Conservation (phyloP, 768 basidiomycete genomes). For the Kwoniella botswanensis region DNA sequence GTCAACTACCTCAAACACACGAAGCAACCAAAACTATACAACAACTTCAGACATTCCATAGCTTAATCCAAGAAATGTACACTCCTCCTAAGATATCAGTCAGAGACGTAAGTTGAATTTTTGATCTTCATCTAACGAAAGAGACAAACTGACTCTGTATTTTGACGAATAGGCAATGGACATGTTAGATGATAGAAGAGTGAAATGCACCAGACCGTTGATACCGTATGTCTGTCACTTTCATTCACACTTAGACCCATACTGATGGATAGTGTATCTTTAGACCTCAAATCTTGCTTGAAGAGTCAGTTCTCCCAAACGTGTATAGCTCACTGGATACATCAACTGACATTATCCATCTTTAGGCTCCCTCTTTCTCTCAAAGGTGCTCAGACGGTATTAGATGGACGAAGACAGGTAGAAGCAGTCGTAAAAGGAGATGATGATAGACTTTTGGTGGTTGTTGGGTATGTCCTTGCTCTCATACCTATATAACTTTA, state of each 20-base stretch:
- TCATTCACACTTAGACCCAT: neutral
- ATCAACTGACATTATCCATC: neutral
- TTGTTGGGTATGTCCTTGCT: constrained; percentile 73
- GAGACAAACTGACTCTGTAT: neutral
- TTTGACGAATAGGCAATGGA: constrained; percentile 55
- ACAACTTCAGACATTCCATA: neutral
- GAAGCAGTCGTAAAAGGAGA: constrained; percentile 81
- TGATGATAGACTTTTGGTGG: constrained; percentile 90
- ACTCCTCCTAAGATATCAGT: constrained; percentile 7
- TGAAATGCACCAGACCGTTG: constrained; percentile 82
- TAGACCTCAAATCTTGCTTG: constrained; percentile 84
- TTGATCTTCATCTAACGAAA: no score
- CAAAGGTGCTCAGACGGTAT: constrained; percentile 80
- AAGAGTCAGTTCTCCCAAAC: constrained; percentile 64
- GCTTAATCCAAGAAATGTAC: constrained; percentile 2
- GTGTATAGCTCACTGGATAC: neutral
- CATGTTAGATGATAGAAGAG: constrained; percentile 83
- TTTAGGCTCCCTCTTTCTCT: constrained; percentile 62
- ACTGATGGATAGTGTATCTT: constrained; percentile 1
- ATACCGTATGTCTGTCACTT: constrained; percentile 65
- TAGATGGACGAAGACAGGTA: constrained; percentile 77
- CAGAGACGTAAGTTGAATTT: constrained; percentile 15
- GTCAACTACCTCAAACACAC: neutral
- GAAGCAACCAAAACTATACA: neutral
- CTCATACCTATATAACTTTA: neutral